Percentiles rank a stretch among this genome's conserved stretches.
Evolutionary conservation across 2,329 filamentous ascomycete species (phyloP).

Genomic region (Alternaria alternata): DNA sequence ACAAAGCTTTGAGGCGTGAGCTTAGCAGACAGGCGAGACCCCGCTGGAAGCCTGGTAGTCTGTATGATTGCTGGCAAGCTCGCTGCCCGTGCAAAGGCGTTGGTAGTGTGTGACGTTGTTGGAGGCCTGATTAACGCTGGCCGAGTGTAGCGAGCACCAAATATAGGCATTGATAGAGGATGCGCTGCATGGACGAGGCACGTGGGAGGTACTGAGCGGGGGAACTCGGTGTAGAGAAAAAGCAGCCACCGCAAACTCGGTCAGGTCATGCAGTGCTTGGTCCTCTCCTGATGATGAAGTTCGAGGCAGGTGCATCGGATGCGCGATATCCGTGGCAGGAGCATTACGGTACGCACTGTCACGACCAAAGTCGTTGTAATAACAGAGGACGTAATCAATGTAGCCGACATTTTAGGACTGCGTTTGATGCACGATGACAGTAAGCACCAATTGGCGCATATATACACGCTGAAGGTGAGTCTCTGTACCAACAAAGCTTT

Average conservation of each 20-base stretch:
- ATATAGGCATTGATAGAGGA: constrained; percentile 1
- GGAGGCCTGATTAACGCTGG: neutral
- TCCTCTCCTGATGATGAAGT: neutral
- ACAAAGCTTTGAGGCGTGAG: constrained; percentile 35
- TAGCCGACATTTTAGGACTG: neutral
- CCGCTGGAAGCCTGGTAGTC: neutral
- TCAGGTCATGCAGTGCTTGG: neutral
- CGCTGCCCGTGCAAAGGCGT: neutral
- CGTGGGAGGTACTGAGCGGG: neutral
- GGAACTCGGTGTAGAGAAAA: neutral
- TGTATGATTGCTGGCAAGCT: neutral
- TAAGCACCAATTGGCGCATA: neutral
- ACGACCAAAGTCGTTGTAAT: neutral
- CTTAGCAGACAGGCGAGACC: constrained; percentile 16
- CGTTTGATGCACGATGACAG: neutral
- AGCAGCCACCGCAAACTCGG: neutral
- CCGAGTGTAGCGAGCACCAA: constrained; percentile 1
- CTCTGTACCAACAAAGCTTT: neutral
- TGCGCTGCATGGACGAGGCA: neutral
- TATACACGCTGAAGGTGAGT: neutral
- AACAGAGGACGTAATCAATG: neutral
- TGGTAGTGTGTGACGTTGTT: constrained; percentile 1
- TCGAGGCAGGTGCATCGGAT: neutral
- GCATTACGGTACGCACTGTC: neutral
- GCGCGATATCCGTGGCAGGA: neutral